Evolutionary conservation across 768 basidiomycete species (phyloP).

Genomic region (Lyophyllum semitale): DNA sequence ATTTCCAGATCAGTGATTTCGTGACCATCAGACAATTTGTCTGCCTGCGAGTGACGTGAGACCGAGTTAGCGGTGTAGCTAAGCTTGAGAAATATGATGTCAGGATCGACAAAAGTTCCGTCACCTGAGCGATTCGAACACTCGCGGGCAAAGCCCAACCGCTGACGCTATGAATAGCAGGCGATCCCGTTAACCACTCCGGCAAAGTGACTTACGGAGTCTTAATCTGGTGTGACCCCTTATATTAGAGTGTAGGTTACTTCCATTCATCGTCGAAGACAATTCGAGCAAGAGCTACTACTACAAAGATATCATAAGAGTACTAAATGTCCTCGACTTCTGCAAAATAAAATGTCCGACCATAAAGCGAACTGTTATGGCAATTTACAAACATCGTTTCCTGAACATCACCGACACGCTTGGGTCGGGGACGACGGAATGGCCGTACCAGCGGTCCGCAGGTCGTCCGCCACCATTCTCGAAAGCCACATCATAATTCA

Average conservation of each 20-base stretch:
- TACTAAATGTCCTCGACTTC: neutral
- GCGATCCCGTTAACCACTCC: conserved; percentile 93
- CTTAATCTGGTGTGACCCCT: conserved; percentile 38
- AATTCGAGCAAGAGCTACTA: neutral
- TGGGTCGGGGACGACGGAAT: conserved; percentile 8
- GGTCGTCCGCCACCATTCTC: conserved; percentile 11
- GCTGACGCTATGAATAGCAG: conserved; percentile 51
- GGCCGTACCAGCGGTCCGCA: conserved; percentile 10
- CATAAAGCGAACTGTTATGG: neutral
- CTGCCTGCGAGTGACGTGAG: no score
- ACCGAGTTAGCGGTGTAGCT: no score
- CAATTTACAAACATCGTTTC: neutral
- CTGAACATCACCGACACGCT: conserved; percentile 15
- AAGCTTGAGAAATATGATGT: conserved; percentile 93
- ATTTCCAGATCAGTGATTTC: no score
- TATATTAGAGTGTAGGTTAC: conserved; percentile 39
- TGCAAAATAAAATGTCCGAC: neutral
- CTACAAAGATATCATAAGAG: neutral
- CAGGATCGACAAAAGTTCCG: conserved; percentile 28
- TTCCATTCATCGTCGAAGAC: conserved; percentile 53
- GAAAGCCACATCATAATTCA: conserved; percentile 39
- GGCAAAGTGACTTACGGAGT: conserved; percentile 74
- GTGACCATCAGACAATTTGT: no score
- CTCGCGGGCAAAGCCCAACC: conserved; percentile 55
- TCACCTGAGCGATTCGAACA: conserved; percentile 59